Evolutionary conservation across 495 filamentous ascomycete species (phyloP).

Genomic region (Penicillium taxi): DNA sequence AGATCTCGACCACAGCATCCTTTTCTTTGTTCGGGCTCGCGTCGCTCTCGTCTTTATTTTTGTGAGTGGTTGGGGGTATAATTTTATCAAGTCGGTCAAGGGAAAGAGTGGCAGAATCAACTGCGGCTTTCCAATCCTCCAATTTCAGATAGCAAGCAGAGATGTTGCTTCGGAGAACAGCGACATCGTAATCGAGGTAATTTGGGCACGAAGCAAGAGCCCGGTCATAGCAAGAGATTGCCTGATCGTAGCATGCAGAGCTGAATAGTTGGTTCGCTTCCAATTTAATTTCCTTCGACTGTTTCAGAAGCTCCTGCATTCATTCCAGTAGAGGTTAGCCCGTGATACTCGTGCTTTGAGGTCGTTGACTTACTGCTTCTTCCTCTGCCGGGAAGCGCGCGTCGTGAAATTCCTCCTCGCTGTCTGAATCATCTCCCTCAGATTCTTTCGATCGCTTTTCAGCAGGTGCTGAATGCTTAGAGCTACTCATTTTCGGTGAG

Average conservation of each 20-base stretch:
- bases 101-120: conserved; percentile 63
- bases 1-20: conserved; percentile 42
- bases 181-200: conserved; percentile 85
- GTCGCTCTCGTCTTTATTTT: conserved; percentile 11
- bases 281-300: conserved; percentile 67
- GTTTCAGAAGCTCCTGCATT: conserved; percentile 53
- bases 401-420: conserved; percentile 43
- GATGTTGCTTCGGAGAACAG: conserved; percentile 80
- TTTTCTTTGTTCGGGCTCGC: conserved; percentile 8
- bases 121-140: conserved; percentile 75
- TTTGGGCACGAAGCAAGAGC: conserved; percentile 75
- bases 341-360: not conserved
- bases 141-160: conserved; percentile 86
- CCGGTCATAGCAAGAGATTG: conserved; percentile 83
- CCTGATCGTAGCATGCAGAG: conserved; percentile 64
- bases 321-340: conserved; percentile 2
- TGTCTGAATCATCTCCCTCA: conserved; percentile 21
- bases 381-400: conserved; percentile 62
- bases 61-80: conserved; percentile 29
- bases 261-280: conserved; percentile 74
- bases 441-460: not conserved
- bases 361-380: conserved; percentile 54
- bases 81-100: conserved; percentile 64
- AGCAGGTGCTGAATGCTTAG: conserved; percentile 1
- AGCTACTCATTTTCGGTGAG: conserved; percentile 10